Percentiles rank a stretch among this genome's conserved stretches.
These are phyloP conservation scores for sweet orange (Citrus sinensis) DNA, from an alignment of 345 rosid species.

Conservation along the genomic window DNA sequence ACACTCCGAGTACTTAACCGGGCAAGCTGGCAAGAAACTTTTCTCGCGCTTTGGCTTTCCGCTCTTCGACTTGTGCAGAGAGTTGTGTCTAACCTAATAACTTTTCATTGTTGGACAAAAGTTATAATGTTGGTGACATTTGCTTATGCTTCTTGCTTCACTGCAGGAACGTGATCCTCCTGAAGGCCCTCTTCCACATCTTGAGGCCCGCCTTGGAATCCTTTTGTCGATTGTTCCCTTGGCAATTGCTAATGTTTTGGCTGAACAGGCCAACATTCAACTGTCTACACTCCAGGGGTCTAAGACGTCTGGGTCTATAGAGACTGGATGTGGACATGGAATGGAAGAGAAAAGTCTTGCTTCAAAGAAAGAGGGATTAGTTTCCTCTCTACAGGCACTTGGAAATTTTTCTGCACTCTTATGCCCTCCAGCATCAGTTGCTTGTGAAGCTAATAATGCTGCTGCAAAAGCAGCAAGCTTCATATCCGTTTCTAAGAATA, in stretches of 20 bases:
- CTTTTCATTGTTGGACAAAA: neutral
- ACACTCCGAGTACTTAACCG: conserved; percentile 44
- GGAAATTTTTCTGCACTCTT: conserved; percentile 55
- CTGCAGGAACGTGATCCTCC: conserved; percentile 56
- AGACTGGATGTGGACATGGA: conserved; percentile 21
- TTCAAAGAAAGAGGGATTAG: conserved; percentile 34
- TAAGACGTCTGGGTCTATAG: conserved; percentile 15
- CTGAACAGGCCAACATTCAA: conserved; percentile 24
- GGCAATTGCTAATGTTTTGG: conserved; percentile 45
- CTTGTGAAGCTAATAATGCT: conserved; percentile 46
- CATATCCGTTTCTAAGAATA: conserved; percentile 32
- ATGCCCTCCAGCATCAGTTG: conserved; percentile 47
- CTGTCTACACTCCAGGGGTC: conserved; percentile 26
- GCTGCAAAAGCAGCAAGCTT: conserved; percentile 50
- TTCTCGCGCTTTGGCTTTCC: conserved; percentile 68
- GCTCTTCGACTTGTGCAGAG: conserved; percentile 75
- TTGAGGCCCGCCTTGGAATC: conserved; percentile 59
- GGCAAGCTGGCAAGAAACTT: conserved; percentile 75
- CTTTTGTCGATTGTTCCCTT: conserved; percentile 60
- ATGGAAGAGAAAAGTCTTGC: conserved; percentile 19
- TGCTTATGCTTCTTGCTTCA: conserved; percentile 8
- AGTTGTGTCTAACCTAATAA: conserved; percentile 33
- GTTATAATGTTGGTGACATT: neutral
- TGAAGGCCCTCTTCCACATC: conserved; percentile 72
- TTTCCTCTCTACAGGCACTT: conserved; percentile 51